phyloP scores from a whole-genome alignment of 257 asterid species.

The Solanum neorickii region DNA sequence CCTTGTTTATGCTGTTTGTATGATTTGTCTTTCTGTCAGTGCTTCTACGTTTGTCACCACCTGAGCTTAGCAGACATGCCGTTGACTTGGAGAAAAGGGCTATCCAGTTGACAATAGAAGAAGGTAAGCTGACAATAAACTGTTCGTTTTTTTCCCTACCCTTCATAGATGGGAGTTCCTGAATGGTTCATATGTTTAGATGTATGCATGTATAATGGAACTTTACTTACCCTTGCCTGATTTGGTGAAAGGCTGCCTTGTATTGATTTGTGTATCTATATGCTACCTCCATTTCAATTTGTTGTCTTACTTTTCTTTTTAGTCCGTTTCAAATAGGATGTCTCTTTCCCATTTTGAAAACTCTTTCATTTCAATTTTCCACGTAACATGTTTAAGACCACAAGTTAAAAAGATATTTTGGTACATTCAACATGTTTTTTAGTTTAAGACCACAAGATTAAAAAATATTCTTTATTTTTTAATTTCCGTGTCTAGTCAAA shows the following conservation, averaged over 20 bases:
- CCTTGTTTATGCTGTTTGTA: slow-evolving; percentile 2
- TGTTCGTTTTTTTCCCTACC: background rate
- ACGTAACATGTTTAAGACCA: background rate
- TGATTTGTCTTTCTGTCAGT: slow-evolving; percentile 30
- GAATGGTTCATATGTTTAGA: background rate
- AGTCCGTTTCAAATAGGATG: background rate
- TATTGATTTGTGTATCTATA: background rate
- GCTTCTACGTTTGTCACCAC: slow-evolving; percentile 49
- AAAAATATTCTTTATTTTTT: background rate
- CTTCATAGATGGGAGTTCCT: background rate
- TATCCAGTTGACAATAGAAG: slow-evolving; percentile 54
- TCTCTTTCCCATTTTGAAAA: background rate
- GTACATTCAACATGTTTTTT: background rate
- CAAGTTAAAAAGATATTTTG: background rate
- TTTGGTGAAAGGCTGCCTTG: background rate
- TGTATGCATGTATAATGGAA: background rate
- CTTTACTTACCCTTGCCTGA: background rate
- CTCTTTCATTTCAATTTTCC: background rate
- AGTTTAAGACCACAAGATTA: background rate
- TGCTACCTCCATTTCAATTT: background rate
- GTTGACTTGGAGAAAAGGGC: slow-evolving; percentile 67
- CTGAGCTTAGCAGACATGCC: slow-evolving; percentile 74
- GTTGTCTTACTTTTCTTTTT: background rate
- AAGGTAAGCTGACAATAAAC: slow-evolving; percentile 32
- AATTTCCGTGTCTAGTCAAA: background rate